These are phyloP conservation scores for Ophiocordyceps camponoti-floridani DNA, from an alignment of 2,329 filamentous ascomycete species.

Conservation along the genomic window DNA sequence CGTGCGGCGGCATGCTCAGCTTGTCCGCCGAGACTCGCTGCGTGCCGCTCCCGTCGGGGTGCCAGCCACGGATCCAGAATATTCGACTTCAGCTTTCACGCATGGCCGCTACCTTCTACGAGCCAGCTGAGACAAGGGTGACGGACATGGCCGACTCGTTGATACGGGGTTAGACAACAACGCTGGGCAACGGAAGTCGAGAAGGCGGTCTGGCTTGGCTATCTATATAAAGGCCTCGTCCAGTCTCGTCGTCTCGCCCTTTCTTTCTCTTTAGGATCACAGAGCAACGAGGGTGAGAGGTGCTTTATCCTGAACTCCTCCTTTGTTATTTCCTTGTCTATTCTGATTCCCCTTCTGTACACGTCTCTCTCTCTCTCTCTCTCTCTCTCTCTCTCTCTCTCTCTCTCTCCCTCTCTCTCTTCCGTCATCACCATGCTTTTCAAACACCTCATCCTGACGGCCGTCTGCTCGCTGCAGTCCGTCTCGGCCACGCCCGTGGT, in stretches of 20 bases:
- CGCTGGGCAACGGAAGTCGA: neutral
- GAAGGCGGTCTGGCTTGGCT: neutral
- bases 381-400: neutral
- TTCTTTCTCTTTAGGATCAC: neutral
- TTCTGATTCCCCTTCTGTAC: neutral
- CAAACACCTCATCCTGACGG: slow-evolving; percentile 1
- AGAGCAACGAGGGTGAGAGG: neutral
- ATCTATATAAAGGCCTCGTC: neutral
- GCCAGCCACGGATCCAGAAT: neutral
- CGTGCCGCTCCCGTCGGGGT: neutral
- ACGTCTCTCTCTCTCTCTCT: neutral
- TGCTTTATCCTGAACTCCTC: neutral
- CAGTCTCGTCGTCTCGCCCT: neutral
- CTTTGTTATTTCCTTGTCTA: no score
- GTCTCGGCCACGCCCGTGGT: neutral
- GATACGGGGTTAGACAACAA: neutral
- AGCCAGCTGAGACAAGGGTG: neutral
- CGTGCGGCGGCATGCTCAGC: no score
- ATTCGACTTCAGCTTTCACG: neutral
- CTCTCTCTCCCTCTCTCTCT: neutral
- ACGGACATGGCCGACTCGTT: neutral
- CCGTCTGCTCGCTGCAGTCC: neutral
- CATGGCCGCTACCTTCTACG: neutral
- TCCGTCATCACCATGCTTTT: slow-evolving; percentile 1
- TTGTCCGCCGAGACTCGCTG: neutral